Evolutionary conservation across 495 filamentous ascomycete species (phyloP).

Genomic region (Xylaria castorea): DNA sequence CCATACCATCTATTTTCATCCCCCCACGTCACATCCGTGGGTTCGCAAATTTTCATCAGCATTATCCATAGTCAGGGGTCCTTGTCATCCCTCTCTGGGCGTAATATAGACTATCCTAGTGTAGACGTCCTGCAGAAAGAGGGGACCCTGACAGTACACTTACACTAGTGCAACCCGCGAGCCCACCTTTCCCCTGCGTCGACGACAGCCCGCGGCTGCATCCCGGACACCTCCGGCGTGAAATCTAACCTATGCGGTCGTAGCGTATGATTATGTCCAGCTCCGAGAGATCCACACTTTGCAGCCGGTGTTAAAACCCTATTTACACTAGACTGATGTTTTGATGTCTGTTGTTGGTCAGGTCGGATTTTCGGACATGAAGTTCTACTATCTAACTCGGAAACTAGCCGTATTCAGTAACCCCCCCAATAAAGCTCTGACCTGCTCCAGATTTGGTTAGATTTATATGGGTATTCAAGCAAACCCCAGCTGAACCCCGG

Average conservation of each 20-base stretch:
- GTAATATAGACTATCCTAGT: not conserved
- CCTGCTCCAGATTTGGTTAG: no score
- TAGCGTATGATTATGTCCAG: not conserved
- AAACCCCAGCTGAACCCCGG: no score
- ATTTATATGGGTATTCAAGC: no score
- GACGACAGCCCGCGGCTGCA: slow-evolving; percentile 7
- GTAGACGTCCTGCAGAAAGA: not conserved
- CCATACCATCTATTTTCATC: not conserved
- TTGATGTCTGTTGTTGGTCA: not conserved
- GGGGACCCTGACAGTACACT: not conserved
- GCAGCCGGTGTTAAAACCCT: slow-evolving; percentile 3
- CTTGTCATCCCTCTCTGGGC: not conserved
- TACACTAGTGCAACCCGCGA: not conserved
- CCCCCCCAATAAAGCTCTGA: no score
- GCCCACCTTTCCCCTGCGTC: slow-evolving; percentile 4
- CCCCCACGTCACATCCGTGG: not conserved
- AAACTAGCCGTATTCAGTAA: no score
- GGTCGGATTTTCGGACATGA: no score
- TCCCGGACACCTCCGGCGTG: not conserved
- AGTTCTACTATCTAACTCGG: no score
- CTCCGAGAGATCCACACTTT: not conserved
- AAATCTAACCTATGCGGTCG: not conserved
- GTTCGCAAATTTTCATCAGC: slow-evolving; percentile 15
- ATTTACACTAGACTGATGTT: slow-evolving; percentile 1
- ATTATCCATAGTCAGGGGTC: not conserved